Percentiles rank a stretch among this genome's conserved stretches.
Conservation (phyloP, 768 basidiomycete species). For the Russula sp. region DNA sequence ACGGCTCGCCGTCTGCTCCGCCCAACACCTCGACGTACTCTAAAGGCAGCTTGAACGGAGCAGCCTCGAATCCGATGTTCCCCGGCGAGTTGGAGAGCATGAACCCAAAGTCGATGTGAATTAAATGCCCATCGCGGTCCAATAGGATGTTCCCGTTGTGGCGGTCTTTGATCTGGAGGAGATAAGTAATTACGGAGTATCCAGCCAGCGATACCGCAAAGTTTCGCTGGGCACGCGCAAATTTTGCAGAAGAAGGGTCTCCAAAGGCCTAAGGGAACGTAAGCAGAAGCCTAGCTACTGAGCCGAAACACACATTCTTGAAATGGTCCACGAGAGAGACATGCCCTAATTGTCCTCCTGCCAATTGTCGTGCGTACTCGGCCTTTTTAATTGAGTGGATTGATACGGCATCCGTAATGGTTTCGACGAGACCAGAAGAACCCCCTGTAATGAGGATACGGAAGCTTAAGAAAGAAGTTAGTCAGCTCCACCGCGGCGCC, state of each 20-base stretch:
- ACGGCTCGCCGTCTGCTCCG: slow-evolving; percentile 69
- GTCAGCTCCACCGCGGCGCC: background rate
- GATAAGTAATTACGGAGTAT: slow-evolving; percentile 93
- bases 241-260: slow-evolving; percentile 79
- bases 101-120: slow-evolving; percentile 99
- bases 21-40: slow-evolving; percentile 97
- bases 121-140: slow-evolving; percentile 89
- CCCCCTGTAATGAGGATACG: slow-evolving; percentile 93
- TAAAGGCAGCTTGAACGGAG: slow-evolving; percentile 91
- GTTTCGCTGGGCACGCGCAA: slow-evolving; percentile 83
- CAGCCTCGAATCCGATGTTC: slow-evolving; percentile 98
- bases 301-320: slow-evolving; percentile 51
- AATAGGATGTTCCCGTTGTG: slow-evolving; percentile 98
- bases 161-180: slow-evolving; percentile 96
- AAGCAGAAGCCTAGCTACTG: background rate
- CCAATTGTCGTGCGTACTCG: slow-evolving; percentile 85
- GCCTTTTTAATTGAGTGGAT: slow-evolving; percentile 99
- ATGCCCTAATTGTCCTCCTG: slow-evolving; percentile 74
- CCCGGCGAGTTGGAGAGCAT: slow-evolving; percentile 96
- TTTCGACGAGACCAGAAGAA: slow-evolving; percentile 91
- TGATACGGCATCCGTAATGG: slow-evolving; percentile 96
- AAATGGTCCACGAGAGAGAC: slow-evolving; percentile 93
- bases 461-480: slow-evolving; percentile 52
- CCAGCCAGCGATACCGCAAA: slow-evolving; percentile 97
- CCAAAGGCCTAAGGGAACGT: slow-evolving; percentile 70